Conservation (phyloP, 2,329 filamentous ascomycete species). For the Chaetomium sp. region DNA sequence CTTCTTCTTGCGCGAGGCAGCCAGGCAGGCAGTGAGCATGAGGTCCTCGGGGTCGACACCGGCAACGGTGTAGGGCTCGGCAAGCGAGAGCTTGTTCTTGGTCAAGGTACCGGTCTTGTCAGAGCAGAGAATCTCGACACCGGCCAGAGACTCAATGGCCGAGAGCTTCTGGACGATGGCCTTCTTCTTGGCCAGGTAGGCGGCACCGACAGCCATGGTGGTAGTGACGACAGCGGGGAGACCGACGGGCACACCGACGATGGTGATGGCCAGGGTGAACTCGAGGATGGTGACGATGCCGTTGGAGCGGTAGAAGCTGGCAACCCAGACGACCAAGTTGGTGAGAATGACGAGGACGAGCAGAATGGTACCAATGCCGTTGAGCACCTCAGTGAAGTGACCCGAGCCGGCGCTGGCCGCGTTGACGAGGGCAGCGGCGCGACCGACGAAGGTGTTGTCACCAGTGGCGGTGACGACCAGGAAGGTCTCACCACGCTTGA, state of each 20-base stretch:
- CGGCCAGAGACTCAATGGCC: slow-evolving; percentile 87
- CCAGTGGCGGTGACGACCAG: slow-evolving; percentile 81
- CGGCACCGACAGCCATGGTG: slow-evolving; percentile 91
- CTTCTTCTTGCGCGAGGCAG: slow-evolving; percentile 92
- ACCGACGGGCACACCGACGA: slow-evolving; percentile 90
- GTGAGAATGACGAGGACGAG: slow-evolving; percentile 80
- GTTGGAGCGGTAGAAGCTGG: slow-evolving; percentile 86
- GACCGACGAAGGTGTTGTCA: slow-evolving; percentile 88
- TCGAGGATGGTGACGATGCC: slow-evolving; percentile 75
- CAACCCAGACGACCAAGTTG: slow-evolving; percentile 80
- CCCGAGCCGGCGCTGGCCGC: slow-evolving; percentile 72
- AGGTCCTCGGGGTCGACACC: slow-evolving; percentile 85
- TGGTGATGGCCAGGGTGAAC: slow-evolving; percentile 86
- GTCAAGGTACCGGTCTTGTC: slow-evolving; percentile 94
- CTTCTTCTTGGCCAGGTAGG: slow-evolving; percentile 88
- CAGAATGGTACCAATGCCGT: slow-evolving; percentile 80
- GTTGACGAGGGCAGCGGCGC: slow-evolving; percentile 82
- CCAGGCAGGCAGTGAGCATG: slow-evolving; percentile 88
- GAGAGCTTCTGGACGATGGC: slow-evolving; percentile 92
- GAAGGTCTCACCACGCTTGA: slow-evolving; percentile 88
- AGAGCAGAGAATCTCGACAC: slow-evolving; percentile 91
- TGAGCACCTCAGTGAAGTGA: slow-evolving; percentile 90
- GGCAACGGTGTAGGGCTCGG: slow-evolving; percentile 79
- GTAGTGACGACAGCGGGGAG: slow-evolving; percentile 91
- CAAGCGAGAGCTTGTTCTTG: slow-evolving; percentile 89